Base-by-base conservation (phyloP, 2,329 filamentous ascomycete species). In the Tothia fuscella region DNA sequence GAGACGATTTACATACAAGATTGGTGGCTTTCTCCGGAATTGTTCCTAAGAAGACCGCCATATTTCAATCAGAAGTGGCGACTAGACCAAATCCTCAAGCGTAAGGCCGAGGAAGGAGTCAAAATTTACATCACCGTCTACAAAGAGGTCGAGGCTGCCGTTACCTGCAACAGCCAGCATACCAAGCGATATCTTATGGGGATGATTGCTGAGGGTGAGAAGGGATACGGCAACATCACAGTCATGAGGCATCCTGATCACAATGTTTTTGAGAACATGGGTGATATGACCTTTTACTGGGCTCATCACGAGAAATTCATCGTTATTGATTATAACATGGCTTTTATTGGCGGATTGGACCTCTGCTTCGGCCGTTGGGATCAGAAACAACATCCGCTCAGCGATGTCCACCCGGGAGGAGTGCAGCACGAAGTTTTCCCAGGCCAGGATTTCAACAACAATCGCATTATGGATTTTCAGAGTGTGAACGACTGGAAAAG, bases 301-400 rank as follows among this genome's bases (percentile, higher is more conserved):
- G 91, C 91, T 0, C 91, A 98, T 57, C 91, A 98, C 57, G 91
- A 98, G 54, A 98, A 98, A 58, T 93, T 95, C 56, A 82, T 96
- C 42, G 83, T 98, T 14, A 82, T 96, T 41, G 91, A 96, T 62
- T 93, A 93, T 55, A 74, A 79, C 13, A 64, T 89, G 51, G 91
- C 87, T 12, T 96, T 96, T 55, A 89, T 96, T 45, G 91, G 91
- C 40, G 91, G 91, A 0, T 69, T 98, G 5, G 91, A 98, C 62
- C 67, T 96, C 24, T 98, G 91, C 60, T 98, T 95, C 57, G 91
- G 91, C 6, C 77, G 91, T 41, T 96, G 88, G 88, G 91, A 98
- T 54, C 74, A 74, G 42, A 76, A 82, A 48, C 84, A 93, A 54
- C 91, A 96, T 61, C 73, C 80, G 1, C 70, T 95, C 12, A 74